Percentiles rank a stretch among this genome's conserved stretches.
Evolutionary conservation across 2,329 filamentous ascomycete genomes (phyloP).

Genomic region (Fusarium aywerte): DNA sequence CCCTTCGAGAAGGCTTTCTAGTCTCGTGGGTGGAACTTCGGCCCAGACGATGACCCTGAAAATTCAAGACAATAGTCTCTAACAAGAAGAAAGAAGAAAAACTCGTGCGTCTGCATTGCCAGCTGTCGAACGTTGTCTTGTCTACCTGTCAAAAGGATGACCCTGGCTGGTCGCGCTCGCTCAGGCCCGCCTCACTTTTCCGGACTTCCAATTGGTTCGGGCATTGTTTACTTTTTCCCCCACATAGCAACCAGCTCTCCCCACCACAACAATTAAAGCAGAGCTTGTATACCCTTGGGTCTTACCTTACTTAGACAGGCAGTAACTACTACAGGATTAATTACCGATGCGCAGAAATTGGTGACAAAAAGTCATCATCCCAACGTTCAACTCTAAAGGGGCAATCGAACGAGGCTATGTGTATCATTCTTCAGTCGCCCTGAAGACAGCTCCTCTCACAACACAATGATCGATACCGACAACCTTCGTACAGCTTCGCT

Average conservation of each 20-base stretch:
- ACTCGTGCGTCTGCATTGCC: slow-evolving; percentile 37
- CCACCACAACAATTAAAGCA: slow-evolving; percentile 42
- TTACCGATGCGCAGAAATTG: slow-evolving; percentile 19
- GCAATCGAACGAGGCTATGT: slow-evolving; percentile 38
- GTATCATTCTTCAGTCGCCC: slow-evolving; percentile 23
- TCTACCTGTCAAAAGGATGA: slow-evolving; percentile 35
- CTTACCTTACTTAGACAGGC: slow-evolving; percentile 22
- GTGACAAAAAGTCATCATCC: slow-evolving; percentile 25
- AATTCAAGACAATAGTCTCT: background rate
- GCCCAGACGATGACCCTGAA: slow-evolving; percentile 36
- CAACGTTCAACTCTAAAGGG: slow-evolving; percentile 7
- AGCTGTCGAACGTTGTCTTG: slow-evolving; percentile 43
- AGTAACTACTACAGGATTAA: slow-evolving; percentile 22
- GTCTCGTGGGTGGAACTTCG: slow-evolving; percentile 26
- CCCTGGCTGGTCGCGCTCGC: slow-evolving; percentile 20
- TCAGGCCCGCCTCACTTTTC: slow-evolving; percentile 35
- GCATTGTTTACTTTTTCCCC: slow-evolving; percentile 54
- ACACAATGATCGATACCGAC: slow-evolving; percentile 67
- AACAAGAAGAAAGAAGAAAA: slow-evolving; percentile 15
- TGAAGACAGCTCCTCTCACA: slow-evolving; percentile 25
- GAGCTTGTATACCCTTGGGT: slow-evolving; percentile 30
- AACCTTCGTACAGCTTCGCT: slow-evolving; percentile 74
- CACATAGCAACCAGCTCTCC: slow-evolving; percentile 51
- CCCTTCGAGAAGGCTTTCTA: slow-evolving; percentile 22
- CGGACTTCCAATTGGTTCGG: slow-evolving; percentile 42